phyloP scores from a whole-genome alignment of 805 yeast genomes.

The Ogataea methylovora region DNA sequence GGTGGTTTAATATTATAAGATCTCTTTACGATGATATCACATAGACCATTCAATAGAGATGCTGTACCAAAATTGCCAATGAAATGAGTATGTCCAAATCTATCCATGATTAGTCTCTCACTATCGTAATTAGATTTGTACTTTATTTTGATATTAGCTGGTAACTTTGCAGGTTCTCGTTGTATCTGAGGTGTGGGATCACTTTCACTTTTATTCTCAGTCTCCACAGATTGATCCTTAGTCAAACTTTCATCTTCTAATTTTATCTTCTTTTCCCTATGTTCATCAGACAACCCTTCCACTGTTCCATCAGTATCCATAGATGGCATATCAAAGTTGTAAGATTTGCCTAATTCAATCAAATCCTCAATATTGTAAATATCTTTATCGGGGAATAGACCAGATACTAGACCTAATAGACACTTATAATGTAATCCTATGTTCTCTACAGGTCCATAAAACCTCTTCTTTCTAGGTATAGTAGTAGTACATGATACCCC shows the following conservation, averaged over 20 bases:
- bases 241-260: not conserved
- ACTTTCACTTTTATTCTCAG: too few relatives aligned
- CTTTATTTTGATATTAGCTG: constrained; percentile 14
- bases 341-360: constrained; percentile 27
- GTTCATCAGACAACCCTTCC: not conserved
- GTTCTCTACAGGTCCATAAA: constrained; percentile 34
- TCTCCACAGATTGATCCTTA: not conserved
- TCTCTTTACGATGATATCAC: constrained; percentile 34
- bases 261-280: not conserved
- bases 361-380: constrained; percentile 34
- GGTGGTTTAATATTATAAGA: constrained; percentile 29
- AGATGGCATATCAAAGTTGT: constrained; percentile 29
- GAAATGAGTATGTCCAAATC: constrained; percentile 39
- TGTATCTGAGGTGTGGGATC: not conserved
- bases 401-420: constrained; percentile 28
- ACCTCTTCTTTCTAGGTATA: constrained; percentile 33
- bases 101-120: constrained; percentile 34
- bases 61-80: constrained; percentile 41
- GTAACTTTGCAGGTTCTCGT: constrained; percentile 8
- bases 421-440: constrained; percentile 36
- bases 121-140: constrained; percentile 15
- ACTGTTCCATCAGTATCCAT: constrained; percentile 1
- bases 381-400: constrained; percentile 37
- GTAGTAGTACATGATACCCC: constrained; percentile 34
- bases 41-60: constrained; percentile 32